Base-by-base conservation (phyloP, 2,329 filamentous ascomycete genomes). In the Myrmaecium sp. region DNA sequence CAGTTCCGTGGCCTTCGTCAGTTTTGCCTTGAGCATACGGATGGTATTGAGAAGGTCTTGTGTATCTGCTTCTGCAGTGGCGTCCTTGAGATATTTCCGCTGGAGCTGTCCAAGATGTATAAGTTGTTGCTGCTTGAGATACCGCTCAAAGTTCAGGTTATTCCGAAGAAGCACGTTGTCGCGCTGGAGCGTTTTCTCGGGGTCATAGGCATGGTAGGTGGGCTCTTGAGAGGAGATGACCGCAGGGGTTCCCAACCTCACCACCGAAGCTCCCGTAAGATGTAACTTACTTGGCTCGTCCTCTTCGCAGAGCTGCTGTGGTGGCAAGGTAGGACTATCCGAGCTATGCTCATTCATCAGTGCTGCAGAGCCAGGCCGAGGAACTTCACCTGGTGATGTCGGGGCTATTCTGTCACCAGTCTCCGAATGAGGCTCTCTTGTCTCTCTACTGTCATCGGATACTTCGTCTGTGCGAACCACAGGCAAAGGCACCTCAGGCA, bases 51-150 rank as follows among this genome's bases (percentile, higher is more conserved):
- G 69, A 3, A 89, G 55, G 28, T 83, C 82, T 37, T 86, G 78
- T 2, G 76, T 82, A 43, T 89, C 79, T 1, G 80, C 79, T 44
- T 86, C 80, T 1, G 70, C 75, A 2, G 78, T 76, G 5, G 77
- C 77, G 46, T 84, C 76, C 36, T 69, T 69, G 35, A 86, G 69
- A 31, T 82, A 74, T 34, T 73, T 72, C 9, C 77, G 64, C 37
- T 79, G 74, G 21, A 89, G 54, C 41, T 81, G 76, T 1, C 78
- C 78, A 43, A 89, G 84, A 32, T 86, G 78, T 2, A 74, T 68
- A 36, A 84, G 68, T 46, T 86, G 80, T 41, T 89, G 80, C 36
- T 82, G 70, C 44, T 84, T 86, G 40, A 86, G 64, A 48, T 82
- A 86, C 14, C 77, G 65, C 47, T 89, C 81, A 41, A 86, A 89